Percentiles rank a stretch among this genome's conserved stretches.
phyloP scores from a whole-genome alignment of 2,329 filamentous ascomycete species.

The Colletotrichum sansevieriae region DNA sequence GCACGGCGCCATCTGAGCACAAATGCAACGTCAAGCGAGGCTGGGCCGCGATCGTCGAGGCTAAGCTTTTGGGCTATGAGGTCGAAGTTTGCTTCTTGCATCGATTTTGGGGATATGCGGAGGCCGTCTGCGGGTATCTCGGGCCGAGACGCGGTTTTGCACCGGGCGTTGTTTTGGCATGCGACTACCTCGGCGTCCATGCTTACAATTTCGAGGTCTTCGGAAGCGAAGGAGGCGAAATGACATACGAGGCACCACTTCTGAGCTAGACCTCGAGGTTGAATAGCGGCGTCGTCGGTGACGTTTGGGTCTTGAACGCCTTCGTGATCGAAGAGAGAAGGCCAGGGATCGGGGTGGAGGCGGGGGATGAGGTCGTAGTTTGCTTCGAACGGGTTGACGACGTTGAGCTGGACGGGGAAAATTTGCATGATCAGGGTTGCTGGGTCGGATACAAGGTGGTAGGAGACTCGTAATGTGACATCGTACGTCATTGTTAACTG shows the following conservation, averaged over 20 bases:
- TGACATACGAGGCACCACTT: conserved; percentile 83
- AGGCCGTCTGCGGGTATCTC: conserved; percentile 57
- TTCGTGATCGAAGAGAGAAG: conserved; percentile 82
- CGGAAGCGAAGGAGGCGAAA: conserved; percentile 82
- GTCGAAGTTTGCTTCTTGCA: conserved; percentile 79
- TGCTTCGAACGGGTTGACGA: conserved; percentile 89
- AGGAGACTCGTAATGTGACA: conserved; percentile 79
- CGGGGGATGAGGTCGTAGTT: conserved; percentile 89
- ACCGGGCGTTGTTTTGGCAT: conserved; percentile 73
- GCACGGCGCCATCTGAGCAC: conserved; percentile 82
- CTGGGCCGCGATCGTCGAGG: conserved; percentile 84
- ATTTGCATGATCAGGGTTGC: conserved; percentile 85
- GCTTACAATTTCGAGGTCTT: conserved; percentile 74
- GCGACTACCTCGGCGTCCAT: conserved; percentile 73
- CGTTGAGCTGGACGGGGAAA: conserved; percentile 74
- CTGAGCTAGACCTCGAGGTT: conserved; percentile 76
- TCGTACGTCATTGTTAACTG: conserved; percentile 70
- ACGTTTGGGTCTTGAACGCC: conserved; percentile 55
- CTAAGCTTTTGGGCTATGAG: conserved; percentile 80
- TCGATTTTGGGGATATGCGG: conserved; percentile 73
- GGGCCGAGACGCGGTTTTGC: conserved; percentile 59
- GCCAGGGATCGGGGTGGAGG: conserved; percentile 84
- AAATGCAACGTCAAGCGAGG: conserved; percentile 80
- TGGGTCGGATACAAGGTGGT: conserved; percentile 82
- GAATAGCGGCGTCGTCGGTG: conserved; percentile 46